Evolutionary conservation across 345 rosid species (phyloP).

Genomic region (Euphorbia tirucalli): DNA sequence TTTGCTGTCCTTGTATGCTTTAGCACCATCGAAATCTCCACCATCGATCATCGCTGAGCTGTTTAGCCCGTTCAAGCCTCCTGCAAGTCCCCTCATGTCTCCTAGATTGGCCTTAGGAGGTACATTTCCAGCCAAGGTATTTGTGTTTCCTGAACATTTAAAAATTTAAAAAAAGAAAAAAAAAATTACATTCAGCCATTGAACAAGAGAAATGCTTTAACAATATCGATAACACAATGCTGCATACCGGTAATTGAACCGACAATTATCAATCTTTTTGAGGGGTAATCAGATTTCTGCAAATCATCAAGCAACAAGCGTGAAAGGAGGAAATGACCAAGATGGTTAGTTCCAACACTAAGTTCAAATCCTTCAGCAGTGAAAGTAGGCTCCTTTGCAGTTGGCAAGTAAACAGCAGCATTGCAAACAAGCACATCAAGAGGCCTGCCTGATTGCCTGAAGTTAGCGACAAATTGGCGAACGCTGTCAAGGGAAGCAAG

Average conservation of each 20-base stretch:
- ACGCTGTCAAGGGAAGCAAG: constrained; percentile 91
- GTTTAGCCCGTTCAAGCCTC: constrained; percentile 71
- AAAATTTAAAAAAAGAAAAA: no score
- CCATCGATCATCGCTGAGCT: constrained; percentile 93
- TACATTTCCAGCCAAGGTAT: constrained; percentile 96
- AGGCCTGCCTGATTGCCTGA: constrained; percentile 55
- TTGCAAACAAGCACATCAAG: constrained; percentile 91
- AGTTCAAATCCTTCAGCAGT: constrained; percentile 97
- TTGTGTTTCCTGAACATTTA: constrained; percentile 65
- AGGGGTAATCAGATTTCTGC: constrained; percentile 79
- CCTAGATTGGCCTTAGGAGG: constrained; percentile 97
- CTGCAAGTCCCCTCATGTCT: constrained; percentile 83
- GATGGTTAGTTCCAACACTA: constrained; percentile 96
- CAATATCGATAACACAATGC: not conserved
- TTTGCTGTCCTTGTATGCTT: constrained; percentile 98
- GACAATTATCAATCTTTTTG: constrained; percentile 82
- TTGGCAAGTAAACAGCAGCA: constrained; percentile 91
- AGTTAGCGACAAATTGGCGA: constrained; percentile 74
- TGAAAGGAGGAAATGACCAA: constrained; percentile 85
- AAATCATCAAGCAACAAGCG: constrained; percentile 79
- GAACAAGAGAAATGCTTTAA: not conserved
- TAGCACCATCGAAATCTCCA: constrained; percentile 89
- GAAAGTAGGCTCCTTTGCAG: constrained; percentile 82
- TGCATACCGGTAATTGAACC: constrained; percentile 89
- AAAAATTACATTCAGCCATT: constrained; percentile 6